Evolutionary conservation across 2,329 filamentous ascomycete species (phyloP).

Genomic region (Westerdykella aurantiaca): DNA sequence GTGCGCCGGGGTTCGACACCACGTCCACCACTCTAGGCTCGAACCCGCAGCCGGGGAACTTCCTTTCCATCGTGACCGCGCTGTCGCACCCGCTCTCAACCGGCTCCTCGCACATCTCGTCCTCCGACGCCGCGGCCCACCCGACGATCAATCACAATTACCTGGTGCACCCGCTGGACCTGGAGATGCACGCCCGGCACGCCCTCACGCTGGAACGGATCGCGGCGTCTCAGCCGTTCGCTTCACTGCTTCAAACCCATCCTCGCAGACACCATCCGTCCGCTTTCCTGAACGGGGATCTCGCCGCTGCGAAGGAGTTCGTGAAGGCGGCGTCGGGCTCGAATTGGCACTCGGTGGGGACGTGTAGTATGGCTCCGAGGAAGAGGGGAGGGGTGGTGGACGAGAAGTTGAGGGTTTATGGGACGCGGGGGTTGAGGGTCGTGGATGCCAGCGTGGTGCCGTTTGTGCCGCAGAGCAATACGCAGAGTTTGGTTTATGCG

Average conservation of each 20-base stretch:
- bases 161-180: conserved; percentile 39
- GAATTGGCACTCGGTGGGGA: conserved; percentile 30
- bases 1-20: conserved; percentile 38
- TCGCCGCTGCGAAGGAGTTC: conserved; percentile 16
- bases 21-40: conserved; percentile 23
- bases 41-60: conserved; percentile 9
- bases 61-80: conserved; percentile 7
- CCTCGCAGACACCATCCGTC: conserved; percentile 10
- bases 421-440: conserved; percentile 15
- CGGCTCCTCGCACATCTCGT: conserved; percentile 28
- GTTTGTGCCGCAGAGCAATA: conserved; percentile 10
- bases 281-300: conserved; percentile 6
- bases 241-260: conserved; percentile 26
- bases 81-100: conserved; percentile 31
- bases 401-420: conserved; percentile 23
- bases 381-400: conserved; percentile 29
- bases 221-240: conserved; percentile 27
- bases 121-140: conserved; percentile 22
- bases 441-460: conserved; percentile 16
- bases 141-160: conserved; percentile 40
- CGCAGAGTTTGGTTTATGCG: conserved; percentile 13
- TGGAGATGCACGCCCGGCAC: conserved; percentile 36
- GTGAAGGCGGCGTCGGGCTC: conserved; percentile 15
- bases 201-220: conserved; percentile 32
- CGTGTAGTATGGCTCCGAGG: conserved; percentile 30